Base-by-base conservation (phyloP, 208 protist species). In the Trypanosoma platydactyli region DNA sequence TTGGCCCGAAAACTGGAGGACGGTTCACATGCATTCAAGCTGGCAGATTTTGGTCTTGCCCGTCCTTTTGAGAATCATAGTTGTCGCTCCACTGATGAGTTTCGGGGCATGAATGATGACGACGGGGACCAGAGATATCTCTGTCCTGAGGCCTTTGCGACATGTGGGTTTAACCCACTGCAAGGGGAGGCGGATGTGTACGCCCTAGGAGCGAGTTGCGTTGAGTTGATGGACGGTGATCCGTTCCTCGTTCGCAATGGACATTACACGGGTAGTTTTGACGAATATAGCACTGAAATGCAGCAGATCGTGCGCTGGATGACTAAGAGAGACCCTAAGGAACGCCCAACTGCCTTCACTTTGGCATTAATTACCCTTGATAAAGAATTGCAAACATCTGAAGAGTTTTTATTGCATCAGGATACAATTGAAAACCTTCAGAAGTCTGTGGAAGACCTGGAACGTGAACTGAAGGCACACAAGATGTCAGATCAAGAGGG, bases 121-220 rank as follows among this genome's bases (percentile, higher is more conserved):
- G 90, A 96, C 51, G 92, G 92, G 4, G 91, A 96, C 67, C 66
- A 71, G 0, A 70, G 83, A 35, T 97, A 94, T 71, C 79, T 97
- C 51, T 80, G 76, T 62, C 82, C 80, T 0, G 83, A 92, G 64
- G 69, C 86, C 27, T 70, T 96, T 35, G 54, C 64, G 30, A 30
- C 67, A 11, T 81, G 76, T 55, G 68, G 71, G 1, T 48, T 67
- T 25, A 12, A 44, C 2, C 51, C 46, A 16, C 59, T 65, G 3
- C 68, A 77, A 7, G 70, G 69, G 12, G 79, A 91, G 63, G 83
- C 86, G 16, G 92, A 97, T 59, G 79, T 97, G 20, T 97, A 92
- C 73, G 77, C 90, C 0, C 76, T 97, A n/a, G 92, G 92, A 4
- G 84, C 84, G n/a, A 94, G 71, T 35, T 86, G 91, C 30, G 84